A percentile compares a stretch with the other conserved stretches of the same genome.
phyloP scores from a whole-genome alignment of 495 filamentous ascomycete species.

The Hypoxylon fragiforme region DNA sequence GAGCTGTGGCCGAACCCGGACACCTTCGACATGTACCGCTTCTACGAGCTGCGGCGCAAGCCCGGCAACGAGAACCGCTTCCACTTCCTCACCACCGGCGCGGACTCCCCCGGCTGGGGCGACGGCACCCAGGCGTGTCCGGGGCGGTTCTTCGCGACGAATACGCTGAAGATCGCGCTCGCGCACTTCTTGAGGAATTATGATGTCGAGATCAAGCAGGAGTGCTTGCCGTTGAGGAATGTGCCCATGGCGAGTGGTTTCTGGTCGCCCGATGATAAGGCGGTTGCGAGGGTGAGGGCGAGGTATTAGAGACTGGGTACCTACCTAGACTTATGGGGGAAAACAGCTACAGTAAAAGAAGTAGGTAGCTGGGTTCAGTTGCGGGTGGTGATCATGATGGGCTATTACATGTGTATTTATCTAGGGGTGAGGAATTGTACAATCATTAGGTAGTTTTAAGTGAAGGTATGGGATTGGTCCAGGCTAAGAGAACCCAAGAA shows the following conservation, averaged over 20 bases:
- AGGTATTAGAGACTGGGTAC: too few species aligned
- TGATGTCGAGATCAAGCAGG: constrained; percentile 42
- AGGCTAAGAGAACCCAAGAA: too few species aligned
- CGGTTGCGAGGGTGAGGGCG: too few species aligned
- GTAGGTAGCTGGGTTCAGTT: too few species aligned
- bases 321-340: too few species aligned
- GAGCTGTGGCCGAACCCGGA: constrained; percentile 14
- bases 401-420: too few species aligned
- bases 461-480: too few species aligned
- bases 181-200: constrained; percentile 41
- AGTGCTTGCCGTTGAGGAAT: not conserved
- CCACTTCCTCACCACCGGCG: constrained; percentile 35
- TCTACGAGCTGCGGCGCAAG: constrained; percentile 32
- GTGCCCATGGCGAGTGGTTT: not conserved
- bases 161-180: constrained; percentile 45
- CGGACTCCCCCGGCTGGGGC: constrained; percentile 36
- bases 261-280: too few species aligned
- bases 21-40: constrained; percentile 20
- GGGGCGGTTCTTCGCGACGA: constrained; percentile 44
- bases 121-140: constrained; percentile 40
- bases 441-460: too few species aligned
- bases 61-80: constrained; percentile 35
- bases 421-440: too few species aligned
- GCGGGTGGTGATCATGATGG: too few species aligned
- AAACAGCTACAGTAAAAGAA: too few species aligned